These are phyloP conservation scores for Tulasnella sp. DNA, from an alignment of 768 basidiomycete genomes.

Conservation along the genomic window DNA sequence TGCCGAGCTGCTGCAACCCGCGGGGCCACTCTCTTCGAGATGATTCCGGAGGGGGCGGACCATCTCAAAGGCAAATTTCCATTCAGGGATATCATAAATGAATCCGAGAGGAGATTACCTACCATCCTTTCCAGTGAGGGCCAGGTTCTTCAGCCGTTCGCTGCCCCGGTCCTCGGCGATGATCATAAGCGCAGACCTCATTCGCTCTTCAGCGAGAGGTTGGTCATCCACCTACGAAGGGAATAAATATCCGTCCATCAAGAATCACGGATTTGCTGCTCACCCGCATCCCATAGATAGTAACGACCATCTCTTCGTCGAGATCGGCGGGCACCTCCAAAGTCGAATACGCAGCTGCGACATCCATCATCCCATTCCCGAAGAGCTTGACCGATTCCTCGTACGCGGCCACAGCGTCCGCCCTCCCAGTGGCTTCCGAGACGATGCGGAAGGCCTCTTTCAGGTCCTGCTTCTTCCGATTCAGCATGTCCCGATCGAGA, in stretches of 20 bases:
- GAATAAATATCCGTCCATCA: not conserved
- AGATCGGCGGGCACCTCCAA: slow-evolving; percentile 58
- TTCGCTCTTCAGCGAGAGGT: slow-evolving; percentile 50
- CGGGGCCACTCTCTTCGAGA: slow-evolving; percentile 60
- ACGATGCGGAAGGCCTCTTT: slow-evolving; percentile 59
- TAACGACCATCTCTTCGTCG: slow-evolving; percentile 66
- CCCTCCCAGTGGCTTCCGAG: slow-evolving; percentile 49
- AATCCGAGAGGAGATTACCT: slow-evolving; percentile 29
- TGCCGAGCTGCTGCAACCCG: slow-evolving; percentile 78
- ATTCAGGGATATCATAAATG: not conserved
- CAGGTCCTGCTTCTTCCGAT: slow-evolving; percentile 30
- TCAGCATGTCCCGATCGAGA: not conserved
- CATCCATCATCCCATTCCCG: slow-evolving; percentile 40
- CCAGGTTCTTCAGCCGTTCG: slow-evolving; percentile 50
- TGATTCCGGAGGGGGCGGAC: slow-evolving; percentile 43
- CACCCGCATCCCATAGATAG: slow-evolving; percentile 60
- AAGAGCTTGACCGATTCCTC: slow-evolving; percentile 36
- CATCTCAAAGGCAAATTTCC: slow-evolving; percentile 27
- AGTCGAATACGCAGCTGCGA: slow-evolving; percentile 56
- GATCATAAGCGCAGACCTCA: slow-evolving; percentile 57
- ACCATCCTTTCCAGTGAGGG: slow-evolving; percentile 64
- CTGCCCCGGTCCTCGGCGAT: slow-evolving; percentile 70
- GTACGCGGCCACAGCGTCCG: slow-evolving; percentile 38
- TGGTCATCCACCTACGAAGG: slow-evolving; percentile 53
- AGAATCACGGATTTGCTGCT: slow-evolving; percentile 20